Conservation (phyloP, 805 yeast genomes). For the Scheffersomyces lignosus region DNA sequence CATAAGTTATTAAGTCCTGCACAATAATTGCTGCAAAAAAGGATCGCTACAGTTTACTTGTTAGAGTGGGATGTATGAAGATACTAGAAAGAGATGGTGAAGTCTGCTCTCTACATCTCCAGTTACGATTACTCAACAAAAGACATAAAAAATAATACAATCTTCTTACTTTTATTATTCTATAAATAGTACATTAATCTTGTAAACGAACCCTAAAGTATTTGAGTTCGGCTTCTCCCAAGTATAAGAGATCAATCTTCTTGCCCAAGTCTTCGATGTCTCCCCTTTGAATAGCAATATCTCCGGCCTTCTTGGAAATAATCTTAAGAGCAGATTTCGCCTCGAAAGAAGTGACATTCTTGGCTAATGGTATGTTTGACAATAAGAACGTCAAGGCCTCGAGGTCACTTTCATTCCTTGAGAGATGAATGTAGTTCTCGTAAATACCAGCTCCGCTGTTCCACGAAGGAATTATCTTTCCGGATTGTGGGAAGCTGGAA, state of each 20-base stretch:
- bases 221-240: slow-evolving; percentile 20
- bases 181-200: neutral
- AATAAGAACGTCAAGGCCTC: slow-evolving; percentile 40
- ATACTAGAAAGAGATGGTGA: too few species aligned
- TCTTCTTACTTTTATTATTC: too few species aligned
- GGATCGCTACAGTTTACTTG: too few species aligned
- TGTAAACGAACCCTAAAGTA: slow-evolving; percentile 15
- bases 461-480: slow-evolving; percentile 48
- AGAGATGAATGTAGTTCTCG: slow-evolving; percentile 45
- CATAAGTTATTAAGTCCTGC: too few species aligned
- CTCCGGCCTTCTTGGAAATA: slow-evolving; percentile 52
- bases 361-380: slow-evolving; percentile 45
- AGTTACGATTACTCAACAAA: too few species aligned
- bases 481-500: slow-evolving; percentile 42
- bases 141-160: too few species aligned
- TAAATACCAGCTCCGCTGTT: slow-evolving; percentile 59
- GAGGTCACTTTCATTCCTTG: slow-evolving; percentile 12
- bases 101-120: too few species aligned
- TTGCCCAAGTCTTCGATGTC: slow-evolving; percentile 6
- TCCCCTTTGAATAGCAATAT: slow-evolving; percentile 28
- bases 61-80: too few species aligned
- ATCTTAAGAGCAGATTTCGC: slow-evolving; percentile 43
- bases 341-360: slow-evolving; percentile 16
- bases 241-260: slow-evolving; percentile 11
- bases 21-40: too few species aligned